phyloP scores from a whole-genome alignment of 148 eudicot genomes.

The Limonium bicolor region DNA sequence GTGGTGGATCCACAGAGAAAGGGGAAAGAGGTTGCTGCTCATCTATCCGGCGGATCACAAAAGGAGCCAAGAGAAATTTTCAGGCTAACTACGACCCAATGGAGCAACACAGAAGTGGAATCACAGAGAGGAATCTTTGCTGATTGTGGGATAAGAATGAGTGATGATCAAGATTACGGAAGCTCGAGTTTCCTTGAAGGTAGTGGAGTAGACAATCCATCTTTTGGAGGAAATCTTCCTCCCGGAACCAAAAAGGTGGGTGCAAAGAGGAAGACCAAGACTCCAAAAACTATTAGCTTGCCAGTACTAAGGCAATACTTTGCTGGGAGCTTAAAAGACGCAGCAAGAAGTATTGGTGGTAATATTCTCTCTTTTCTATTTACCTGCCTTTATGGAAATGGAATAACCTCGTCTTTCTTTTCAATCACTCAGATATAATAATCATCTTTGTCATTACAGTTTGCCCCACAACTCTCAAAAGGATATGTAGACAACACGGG shows the following conservation, averaged over 20 bases:
- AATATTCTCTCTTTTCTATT: slow-evolving; percentile 6
- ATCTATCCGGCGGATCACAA: slow-evolving; percentile 26
- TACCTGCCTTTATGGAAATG: no score
- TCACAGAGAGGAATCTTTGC: slow-evolving; percentile 16
- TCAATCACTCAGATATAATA: neutral
- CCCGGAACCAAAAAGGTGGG: slow-evolving; percentile 18
- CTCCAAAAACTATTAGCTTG: slow-evolving; percentile 64
- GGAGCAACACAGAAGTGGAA: slow-evolving; percentile 16
- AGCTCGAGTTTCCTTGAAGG: slow-evolving; percentile 16
- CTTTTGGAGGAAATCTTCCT: slow-evolving; percentile 18
- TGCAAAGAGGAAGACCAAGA: slow-evolving; percentile 48
- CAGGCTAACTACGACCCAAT: slow-evolving; percentile 22
- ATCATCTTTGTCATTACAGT: slow-evolving; percentile 28
- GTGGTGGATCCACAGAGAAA: slow-evolving; percentile 34
- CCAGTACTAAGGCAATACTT: slow-evolving; percentile 69
- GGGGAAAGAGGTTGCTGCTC: slow-evolving; percentile 35
- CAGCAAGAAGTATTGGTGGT: slow-evolving; percentile 90
- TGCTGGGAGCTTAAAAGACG: slow-evolving; percentile 90
- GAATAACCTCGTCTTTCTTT: no score
- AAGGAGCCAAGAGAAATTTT: slow-evolving; percentile 33
- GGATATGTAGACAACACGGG: slow-evolving; percentile 94
- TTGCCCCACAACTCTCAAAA: slow-evolving; percentile 91
- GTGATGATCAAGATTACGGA: slow-evolving; percentile 23
- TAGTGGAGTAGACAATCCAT: slow-evolving; percentile 19
- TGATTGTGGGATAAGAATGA: slow-evolving; percentile 17